Conservation (phyloP, 129 eudicot genomes). For the Rutidosis leptorrhynchoides region DNA sequence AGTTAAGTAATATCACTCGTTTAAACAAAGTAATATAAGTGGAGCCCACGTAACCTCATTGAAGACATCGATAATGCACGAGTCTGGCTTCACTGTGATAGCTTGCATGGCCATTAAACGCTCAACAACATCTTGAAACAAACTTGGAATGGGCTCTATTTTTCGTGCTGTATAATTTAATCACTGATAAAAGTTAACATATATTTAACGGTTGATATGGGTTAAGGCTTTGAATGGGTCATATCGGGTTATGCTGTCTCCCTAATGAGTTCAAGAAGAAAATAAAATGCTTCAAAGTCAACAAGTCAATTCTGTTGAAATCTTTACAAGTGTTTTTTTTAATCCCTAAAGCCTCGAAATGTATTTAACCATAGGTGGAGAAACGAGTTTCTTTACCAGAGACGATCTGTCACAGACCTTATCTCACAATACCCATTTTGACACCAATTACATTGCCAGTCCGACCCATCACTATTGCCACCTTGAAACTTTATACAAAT, state of each 20-base stretch:
- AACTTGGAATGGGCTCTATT: slow-evolving; percentile 64
- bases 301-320: background rate
- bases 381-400: background rate
- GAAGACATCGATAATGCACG: slow-evolving; percentile 62
- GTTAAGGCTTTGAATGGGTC: background rate
- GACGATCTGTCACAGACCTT: no score
- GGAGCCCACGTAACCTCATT: slow-evolving; percentile 51
- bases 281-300: background rate
- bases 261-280: background rate
- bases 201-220: background rate
- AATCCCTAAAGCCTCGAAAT: background rate
- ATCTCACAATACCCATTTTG: background rate
- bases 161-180: slow-evolving; percentile 43
- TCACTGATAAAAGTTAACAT: background rate
- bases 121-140: slow-evolving; percentile 54
- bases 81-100: slow-evolving; percentile 61
- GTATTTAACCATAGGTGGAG: no score
- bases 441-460: background rate
- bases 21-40: background rate
- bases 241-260: background rate
- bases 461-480: background rate
- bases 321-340: background rate
- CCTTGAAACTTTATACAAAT: background rate
- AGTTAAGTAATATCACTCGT: background rate
- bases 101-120: slow-evolving; percentile 46